Evolutionary conservation across 371 early-diverging fungal species (phyloP), one percentile per base, ranked within the genome.

Genomic region (Rhizopus sp.): DNA sequence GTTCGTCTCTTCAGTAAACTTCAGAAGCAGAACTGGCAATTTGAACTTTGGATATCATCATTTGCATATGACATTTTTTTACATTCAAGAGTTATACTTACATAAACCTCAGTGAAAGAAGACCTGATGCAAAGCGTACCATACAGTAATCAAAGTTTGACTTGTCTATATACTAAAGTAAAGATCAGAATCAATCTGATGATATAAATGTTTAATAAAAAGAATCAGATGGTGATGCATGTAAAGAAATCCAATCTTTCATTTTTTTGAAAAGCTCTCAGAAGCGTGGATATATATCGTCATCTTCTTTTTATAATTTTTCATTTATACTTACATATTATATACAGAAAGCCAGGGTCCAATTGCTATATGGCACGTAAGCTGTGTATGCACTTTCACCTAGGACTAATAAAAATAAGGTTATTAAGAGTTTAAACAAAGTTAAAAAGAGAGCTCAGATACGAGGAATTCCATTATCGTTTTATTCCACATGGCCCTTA

Each of bases 201-300:
- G 7, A 40, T 3, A 5, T n/a, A 37, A 23, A 53, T 5, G 5
- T 23, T 40, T 44, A 57, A 44, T 40, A 61, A 56, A 53, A 53
- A 60, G 66, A 62, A 60, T 74, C 75, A 74, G 75, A 74, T 74
- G 75, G 75, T 74, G 75, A 65, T 74, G 75, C 75, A 74, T 74
- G 75, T 66, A 56, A 60, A 63, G 41, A 57, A 33, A 66, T 66
- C 66, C 66, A 66, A 57, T 61, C 62, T 44, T 45, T 66, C 66
- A 66, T 46, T 60, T 54, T n/a, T 46, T 66, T 66, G 69, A 69
- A 57, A 52, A 54, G 23, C 37, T 46, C 64, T 66, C 73, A 69
- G 59, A 52, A 54, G 23, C 37, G 51, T 62, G 66, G 62, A 65
- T 60, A 52, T 46, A 67, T 42, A 57, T 66, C 66, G 62, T 66